These are phyloP conservation scores for Hylodesmum podocarpum DNA, from an alignment of 306 rosid species.

Conservation along the genomic window DNA sequence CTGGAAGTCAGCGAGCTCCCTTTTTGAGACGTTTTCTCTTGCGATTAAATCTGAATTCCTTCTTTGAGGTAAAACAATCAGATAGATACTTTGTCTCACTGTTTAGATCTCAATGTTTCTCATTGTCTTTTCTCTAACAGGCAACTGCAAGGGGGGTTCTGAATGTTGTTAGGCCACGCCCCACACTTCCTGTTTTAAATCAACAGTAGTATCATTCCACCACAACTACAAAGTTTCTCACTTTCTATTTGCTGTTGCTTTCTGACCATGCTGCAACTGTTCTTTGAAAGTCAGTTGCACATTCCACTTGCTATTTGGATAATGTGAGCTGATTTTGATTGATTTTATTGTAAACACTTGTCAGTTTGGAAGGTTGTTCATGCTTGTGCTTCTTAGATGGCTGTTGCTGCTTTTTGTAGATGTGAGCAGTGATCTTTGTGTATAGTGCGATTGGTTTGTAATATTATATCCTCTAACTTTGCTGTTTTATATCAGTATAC, in stretches of 20 bases:
- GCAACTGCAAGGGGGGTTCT: conserved; percentile 93
- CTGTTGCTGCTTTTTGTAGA: conserved; percentile 5
- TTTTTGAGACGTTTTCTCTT: conserved; percentile 86
- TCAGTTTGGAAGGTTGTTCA: conserved; percentile 19
- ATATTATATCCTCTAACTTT: neutral
- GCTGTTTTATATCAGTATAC: neutral
- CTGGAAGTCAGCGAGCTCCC: conserved; percentile 96
- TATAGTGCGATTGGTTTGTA: conserved; percentile 19
- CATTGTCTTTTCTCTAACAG: conserved; percentile 41
- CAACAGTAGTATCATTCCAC: conserved; percentile 44
- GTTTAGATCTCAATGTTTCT: neutral
- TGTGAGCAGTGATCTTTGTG: conserved; percentile 21
- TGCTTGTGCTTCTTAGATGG: conserved; percentile 31
- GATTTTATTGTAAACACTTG: conserved; percentile 13
- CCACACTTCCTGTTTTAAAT: conserved; percentile 61
- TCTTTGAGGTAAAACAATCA: conserved; percentile 70
- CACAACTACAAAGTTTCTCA: conserved; percentile 11
- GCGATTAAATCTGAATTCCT: conserved; percentile 87
- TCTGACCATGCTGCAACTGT: conserved; percentile 6
- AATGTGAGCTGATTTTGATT: conserved; percentile 1
- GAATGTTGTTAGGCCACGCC: conserved; percentile 88
- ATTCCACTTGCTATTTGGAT: conserved; percentile 3
- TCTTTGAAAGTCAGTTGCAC: conserved; percentile 18
- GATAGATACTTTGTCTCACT: neutral
- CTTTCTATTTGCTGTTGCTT: neutral